Evolutionary conservation across 306 rosid genomes (phyloP).

Genomic region (Rosa persica): DNA sequence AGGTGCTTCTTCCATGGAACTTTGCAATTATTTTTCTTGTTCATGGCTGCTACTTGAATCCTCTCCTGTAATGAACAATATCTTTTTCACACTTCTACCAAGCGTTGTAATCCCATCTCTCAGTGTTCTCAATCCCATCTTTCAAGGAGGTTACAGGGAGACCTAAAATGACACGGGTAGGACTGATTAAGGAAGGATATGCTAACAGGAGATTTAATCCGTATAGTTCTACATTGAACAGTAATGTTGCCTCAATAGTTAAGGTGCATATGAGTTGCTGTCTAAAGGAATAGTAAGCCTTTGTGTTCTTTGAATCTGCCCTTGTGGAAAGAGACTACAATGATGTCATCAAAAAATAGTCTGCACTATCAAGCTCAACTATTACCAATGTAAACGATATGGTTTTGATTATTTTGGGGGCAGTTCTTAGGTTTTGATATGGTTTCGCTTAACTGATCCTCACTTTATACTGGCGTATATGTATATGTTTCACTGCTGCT

Average conservation of each 20-base stretch:
- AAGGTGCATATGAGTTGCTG: neutral
- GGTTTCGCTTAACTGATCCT: neutral
- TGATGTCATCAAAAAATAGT: neutral
- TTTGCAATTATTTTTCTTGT: too few relatives aligned
- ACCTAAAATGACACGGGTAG: neutral
- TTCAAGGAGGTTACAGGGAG: neutral
- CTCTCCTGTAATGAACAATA: neutral
- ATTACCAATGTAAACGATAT: neutral
- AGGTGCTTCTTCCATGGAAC: too few relatives aligned
- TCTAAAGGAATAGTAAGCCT: neutral
- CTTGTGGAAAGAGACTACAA: neutral
- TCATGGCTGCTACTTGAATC: too few relatives aligned
- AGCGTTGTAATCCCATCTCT: too few relatives aligned
- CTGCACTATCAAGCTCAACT: too few relatives aligned
- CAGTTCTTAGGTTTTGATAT: neutral
- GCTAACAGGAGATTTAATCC: neutral
- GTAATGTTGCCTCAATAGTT: neutral
- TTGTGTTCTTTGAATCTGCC: neutral
- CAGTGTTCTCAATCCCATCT: too few relatives aligned
- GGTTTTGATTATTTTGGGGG: neutral
- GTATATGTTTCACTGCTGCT: conserved; percentile 20
- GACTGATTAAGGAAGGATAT: neutral
- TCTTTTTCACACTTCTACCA: neutral
- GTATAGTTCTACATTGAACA: neutral
- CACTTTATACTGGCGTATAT: neutral